Conservation (phyloP, 148 eudicot genomes). For the Camellia granthamiana region DNA sequence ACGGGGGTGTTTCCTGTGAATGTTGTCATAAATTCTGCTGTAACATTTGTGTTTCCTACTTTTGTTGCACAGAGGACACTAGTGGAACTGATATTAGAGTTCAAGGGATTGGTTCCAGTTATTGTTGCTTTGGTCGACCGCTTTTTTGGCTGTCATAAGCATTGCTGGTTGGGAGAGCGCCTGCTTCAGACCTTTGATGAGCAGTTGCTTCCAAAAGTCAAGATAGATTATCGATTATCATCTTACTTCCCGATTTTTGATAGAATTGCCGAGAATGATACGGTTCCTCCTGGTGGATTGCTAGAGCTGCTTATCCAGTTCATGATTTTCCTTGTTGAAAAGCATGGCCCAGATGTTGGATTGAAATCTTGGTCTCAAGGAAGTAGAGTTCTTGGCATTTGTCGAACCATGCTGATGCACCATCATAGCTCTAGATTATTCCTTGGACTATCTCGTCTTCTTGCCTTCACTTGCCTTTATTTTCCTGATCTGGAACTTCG, state of each 20-base stretch:
- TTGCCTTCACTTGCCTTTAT: conserved; percentile 72
- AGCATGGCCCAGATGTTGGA: conserved; percentile 81
- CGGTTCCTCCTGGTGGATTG: conserved; percentile 68
- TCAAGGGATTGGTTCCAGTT: conserved; percentile 75
- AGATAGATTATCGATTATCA: conserved; percentile 50
- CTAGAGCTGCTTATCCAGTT: conserved; percentile 65
- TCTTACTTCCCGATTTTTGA: conserved; percentile 76
- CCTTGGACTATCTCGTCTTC: conserved; percentile 79
- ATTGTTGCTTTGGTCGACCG: conserved; percentile 67
- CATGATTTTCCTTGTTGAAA: conserved; percentile 56
- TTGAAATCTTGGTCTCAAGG: conserved; percentile 86
- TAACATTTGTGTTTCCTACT: conserved; percentile 4
- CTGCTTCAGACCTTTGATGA: conserved; percentile 78
- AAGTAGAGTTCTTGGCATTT: conserved; percentile 74
- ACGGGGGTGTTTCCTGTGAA: neutral
- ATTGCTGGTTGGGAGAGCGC: conserved; percentile 75
- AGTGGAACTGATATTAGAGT: conserved; percentile 59
- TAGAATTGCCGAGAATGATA: conserved; percentile 68
- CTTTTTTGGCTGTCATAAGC: conserved; percentile 65
- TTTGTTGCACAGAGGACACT: conserved; percentile 57
- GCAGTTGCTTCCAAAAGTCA: conserved; percentile 65
- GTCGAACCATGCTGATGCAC: conserved; percentile 85
- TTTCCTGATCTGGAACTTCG: conserved; percentile 98
- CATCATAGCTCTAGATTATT: conserved; percentile 85
- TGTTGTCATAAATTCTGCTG: neutral